A percentile compares a stretch with the other conserved stretches of the same genome.
phyloP scores from a whole-genome alignment of 1,139 yeast species.

The Diutina ranongensis region DNA sequence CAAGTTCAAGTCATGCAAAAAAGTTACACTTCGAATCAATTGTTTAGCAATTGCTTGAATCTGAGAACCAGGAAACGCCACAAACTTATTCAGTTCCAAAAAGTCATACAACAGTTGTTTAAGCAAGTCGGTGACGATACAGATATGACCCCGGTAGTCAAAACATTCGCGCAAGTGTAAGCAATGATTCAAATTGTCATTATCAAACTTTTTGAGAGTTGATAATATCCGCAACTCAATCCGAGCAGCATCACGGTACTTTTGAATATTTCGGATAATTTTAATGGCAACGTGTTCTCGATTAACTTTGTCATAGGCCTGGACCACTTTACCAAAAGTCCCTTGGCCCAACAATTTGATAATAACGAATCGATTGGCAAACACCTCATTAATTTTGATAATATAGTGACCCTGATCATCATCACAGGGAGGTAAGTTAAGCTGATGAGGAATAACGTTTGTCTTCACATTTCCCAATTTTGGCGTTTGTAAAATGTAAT shows the following conservation, averaged over 20 bases:
- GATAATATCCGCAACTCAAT: constrained; percentile 72
- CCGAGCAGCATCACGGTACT: constrained; percentile 76
- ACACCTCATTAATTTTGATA: constrained; percentile 44
- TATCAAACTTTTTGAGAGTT: constrained; percentile 68
- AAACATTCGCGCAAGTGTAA: constrained; percentile 82
- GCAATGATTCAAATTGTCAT: constrained; percentile 54
- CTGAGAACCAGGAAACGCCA: constrained; percentile 72
- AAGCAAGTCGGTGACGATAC: constrained; percentile 81
- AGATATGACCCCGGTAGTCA: constrained; percentile 88
- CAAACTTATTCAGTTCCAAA: constrained; percentile 62
- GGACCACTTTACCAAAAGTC: constrained; percentile 91
- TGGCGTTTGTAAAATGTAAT: constrained; percentile 27
- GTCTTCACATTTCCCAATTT: constrained; percentile 35
- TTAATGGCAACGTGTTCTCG: constrained; percentile 76
- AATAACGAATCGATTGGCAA: constrained; percentile 59
- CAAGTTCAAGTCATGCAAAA: constrained; percentile 76
- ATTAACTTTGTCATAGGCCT: constrained; percentile 48
- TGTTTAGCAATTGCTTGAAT: constrained; percentile 86
- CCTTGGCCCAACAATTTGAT: constrained; percentile 83
- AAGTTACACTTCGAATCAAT: constrained; percentile 73
- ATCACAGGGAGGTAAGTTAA: constrained; percentile 38
- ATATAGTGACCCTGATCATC: constrained; percentile 84
- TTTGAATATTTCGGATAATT: constrained; percentile 70
- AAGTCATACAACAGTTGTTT: constrained; percentile 86
- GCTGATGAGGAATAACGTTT: constrained; percentile 27